Conservation (phyloP, 2,329 filamentous ascomycete species). For the Epichloe festucae region DNA sequence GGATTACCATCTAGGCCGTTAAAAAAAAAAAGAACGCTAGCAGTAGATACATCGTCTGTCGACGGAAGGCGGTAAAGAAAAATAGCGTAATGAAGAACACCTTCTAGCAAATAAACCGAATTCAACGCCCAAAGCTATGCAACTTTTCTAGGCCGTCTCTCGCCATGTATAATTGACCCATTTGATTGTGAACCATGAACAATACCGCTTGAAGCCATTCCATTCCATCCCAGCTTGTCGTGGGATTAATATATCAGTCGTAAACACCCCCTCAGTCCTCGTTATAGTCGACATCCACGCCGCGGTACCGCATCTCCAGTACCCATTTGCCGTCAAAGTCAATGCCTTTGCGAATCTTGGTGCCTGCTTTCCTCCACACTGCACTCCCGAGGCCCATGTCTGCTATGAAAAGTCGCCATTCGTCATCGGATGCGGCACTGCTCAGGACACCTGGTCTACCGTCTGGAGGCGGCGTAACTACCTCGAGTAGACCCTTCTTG, state of each 20-base stretch:
- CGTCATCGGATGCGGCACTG: conserved; percentile 31
- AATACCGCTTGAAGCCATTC: not conserved
- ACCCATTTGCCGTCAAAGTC: conserved; percentile 86
- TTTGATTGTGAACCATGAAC: not conserved
- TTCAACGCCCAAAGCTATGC: too few relatives aligned
- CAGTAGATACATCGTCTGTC: too few relatives aligned
- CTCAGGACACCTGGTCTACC: conserved; percentile 19
- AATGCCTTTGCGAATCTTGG: conserved; percentile 68
- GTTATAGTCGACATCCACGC: conserved; percentile 17
- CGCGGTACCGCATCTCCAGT: conserved; percentile 49
- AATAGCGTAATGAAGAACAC: too few relatives aligned
- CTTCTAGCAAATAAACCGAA: not conserved
- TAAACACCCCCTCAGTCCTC: conserved; percentile 2
- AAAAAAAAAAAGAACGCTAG: too few relatives aligned
- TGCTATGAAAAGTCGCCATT: conserved; percentile 72
- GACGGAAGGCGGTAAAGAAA: too few relatives aligned
- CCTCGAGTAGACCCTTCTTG: conserved; percentile 70
- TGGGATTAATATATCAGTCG: not conserved
- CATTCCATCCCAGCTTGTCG: not conserved
- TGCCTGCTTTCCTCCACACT: conserved; percentile 75
- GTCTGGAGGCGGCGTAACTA: conserved; percentile 43
- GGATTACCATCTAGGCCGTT: too few relatives aligned
- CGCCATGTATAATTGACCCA: too few relatives aligned
- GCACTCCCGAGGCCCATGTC: conserved; percentile 77
- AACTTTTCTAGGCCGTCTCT: too few relatives aligned